Evolutionary conservation across 768 basidiomycete species (phyloP), one percentile per base, ranked within the genome.

Genomic region (Podaxis pistillaris): DNA sequence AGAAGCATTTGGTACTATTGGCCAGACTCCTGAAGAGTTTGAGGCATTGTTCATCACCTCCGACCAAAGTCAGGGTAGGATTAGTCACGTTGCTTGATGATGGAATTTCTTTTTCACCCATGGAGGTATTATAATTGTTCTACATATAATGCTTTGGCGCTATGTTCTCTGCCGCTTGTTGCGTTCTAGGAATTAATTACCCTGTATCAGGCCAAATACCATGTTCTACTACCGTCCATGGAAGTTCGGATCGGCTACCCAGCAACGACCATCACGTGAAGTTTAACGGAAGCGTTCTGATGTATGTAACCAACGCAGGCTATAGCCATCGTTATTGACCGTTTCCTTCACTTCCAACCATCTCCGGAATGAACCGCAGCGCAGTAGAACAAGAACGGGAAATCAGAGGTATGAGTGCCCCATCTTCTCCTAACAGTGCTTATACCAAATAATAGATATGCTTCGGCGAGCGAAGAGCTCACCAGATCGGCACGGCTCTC

Each of bases 1-100:
- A 71, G 85, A 88, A 56, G 89, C 93, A 9, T 99, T 97, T 72
- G 96, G 96, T 9, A 93, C 96, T 3, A 94, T 97, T 65, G 93
- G 93, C 5, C 87, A 93, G 64, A 85, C 83, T 19, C 80, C 86
- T 2, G 86, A 89, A 63, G 90, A 93, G 69, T 96, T 96, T 67
- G 93, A 96, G 66, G 83, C 81, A 54, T 69, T 97, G 65, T 97
- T 97, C 65, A 64, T 76, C 59, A 71, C 68, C 28, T 61, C 67
- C 26, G 68, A 63, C 36, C 68, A 71, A 30, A 64, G 63, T 28
- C 66, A 69, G 55, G 60, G 58, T 13, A 67, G 64, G 40, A 69
- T 72, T 37, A 70, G 69, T 36, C 65, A 68, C 51, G 65, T 73
- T 61, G 69, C 67, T 11, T 72, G 53, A 50, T 7, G 12, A 24